These are phyloP conservation scores for Akanthomyces muscarius DNA, from an alignment of 2,329 filamentous ascomycete species.

Conservation along the genomic window DNA sequence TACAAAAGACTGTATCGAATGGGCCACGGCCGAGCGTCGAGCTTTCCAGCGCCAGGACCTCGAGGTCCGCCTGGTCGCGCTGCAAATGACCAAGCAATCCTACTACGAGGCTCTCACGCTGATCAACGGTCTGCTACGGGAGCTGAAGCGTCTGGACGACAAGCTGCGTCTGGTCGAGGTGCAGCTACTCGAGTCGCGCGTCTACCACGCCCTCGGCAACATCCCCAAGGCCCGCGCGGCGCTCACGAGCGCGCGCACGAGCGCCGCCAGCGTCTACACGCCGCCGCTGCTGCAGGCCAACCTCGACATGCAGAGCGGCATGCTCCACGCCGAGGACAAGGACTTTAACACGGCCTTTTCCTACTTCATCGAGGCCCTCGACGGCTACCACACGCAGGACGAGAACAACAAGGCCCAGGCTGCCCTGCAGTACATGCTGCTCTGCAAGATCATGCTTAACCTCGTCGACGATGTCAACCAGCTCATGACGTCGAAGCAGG, in stretches of 20 bases:
- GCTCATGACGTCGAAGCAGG: slow-evolving; percentile 93
- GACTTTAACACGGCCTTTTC: slow-evolving; percentile 99
- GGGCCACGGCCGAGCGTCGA: slow-evolving; percentile 90
- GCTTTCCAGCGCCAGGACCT: slow-evolving; percentile 97
- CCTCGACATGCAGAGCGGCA: slow-evolving; percentile 98
- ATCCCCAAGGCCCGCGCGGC: slow-evolving; percentile 93
- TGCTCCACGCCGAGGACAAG: slow-evolving; percentile 96
- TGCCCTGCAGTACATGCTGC: slow-evolving; percentile 96
- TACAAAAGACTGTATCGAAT: slow-evolving; percentile 99
- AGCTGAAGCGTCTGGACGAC: slow-evolving; percentile 97
- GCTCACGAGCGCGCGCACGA: slow-evolving; percentile 88
- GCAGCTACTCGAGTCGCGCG: slow-evolving; percentile 91
- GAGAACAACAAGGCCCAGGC: slow-evolving; percentile 88
- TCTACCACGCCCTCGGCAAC: slow-evolving; percentile 97
- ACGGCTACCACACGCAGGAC: slow-evolving; percentile 93
- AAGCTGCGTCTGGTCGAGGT: slow-evolving; percentile 98
- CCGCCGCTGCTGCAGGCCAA: slow-evolving; percentile 92
- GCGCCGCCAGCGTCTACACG: slow-evolving; percentile 94
- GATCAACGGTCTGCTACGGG: slow-evolving; percentile 92
- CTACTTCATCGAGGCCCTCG: slow-evolving; percentile 98
- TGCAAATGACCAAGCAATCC: slow-evolving; percentile 95
- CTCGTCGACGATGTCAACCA: slow-evolving; percentile 92
- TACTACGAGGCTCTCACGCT: slow-evolving; percentile 96
- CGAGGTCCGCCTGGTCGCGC: slow-evolving; percentile 86
- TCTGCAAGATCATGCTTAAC: slow-evolving; percentile 99